These are phyloP conservation scores for Eucalyptus marginata DNA, from an alignment of 345 rosid species.

Conservation along the genomic window DNA sequence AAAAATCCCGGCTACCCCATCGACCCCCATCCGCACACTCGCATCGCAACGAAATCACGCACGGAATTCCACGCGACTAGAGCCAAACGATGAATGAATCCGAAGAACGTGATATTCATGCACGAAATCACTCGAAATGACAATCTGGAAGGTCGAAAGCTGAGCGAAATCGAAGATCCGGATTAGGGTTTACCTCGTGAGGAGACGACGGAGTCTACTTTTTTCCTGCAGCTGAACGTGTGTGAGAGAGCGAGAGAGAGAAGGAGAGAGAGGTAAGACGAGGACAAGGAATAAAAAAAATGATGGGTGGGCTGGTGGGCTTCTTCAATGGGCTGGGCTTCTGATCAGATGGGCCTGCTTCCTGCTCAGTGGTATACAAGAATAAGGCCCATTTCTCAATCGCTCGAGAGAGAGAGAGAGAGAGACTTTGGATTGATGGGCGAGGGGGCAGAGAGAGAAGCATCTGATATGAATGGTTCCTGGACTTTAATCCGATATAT, in stretches of 20 bases:
- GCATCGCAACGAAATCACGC: neutral
- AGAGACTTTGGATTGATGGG: neutral
- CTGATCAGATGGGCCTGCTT: neutral
- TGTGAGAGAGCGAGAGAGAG: neutral
- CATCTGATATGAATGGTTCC: rapidly evolving
- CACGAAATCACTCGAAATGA: neutral
- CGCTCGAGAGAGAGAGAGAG: neutral
- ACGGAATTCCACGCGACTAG: neutral
- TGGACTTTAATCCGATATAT: neutral
- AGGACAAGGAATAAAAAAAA: neutral
- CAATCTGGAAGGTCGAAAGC: neutral
- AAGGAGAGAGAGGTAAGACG: neutral
- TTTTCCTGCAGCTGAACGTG: neutral
- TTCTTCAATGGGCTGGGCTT: neutral
- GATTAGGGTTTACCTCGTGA: neutral
- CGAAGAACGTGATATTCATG: neutral
- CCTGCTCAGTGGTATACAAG: neutral
- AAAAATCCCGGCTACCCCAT: neutral
- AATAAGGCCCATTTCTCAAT: neutral
- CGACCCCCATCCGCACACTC: neutral
- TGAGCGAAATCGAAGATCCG: neutral
- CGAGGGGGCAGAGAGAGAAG: neutral
- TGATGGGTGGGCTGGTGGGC: neutral
- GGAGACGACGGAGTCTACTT: neutral
- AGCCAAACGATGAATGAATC: neutral